Evolutionary conservation across 2,329 filamentous ascomycete genomes (phyloP).

Genomic region (Fonsecaea monophora): DNA sequence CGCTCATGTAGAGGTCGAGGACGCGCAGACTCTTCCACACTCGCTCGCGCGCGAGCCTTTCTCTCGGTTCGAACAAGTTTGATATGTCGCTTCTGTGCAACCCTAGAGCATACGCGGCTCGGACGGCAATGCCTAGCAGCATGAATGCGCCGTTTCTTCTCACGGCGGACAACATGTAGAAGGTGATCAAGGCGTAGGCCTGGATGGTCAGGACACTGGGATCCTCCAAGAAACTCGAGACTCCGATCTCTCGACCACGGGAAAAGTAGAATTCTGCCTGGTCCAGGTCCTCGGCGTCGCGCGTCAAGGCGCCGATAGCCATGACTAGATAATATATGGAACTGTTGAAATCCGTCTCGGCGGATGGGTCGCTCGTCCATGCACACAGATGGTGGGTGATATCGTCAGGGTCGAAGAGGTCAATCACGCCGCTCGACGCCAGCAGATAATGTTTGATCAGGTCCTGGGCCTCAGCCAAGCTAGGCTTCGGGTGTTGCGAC

Average conservation of each 20-base stretch:
- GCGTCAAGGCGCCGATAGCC: slow-evolving; percentile 53
- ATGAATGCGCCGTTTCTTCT: slow-evolving; percentile 61
- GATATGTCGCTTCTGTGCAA: slow-evolving; percentile 61
- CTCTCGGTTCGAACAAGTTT: slow-evolving; percentile 54
- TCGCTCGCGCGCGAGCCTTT: slow-evolving; percentile 53
- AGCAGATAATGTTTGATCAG: slow-evolving; percentile 54
- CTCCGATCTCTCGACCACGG: slow-evolving; percentile 53
- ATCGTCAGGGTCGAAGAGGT: slow-evolving; percentile 57
- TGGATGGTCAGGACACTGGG: slow-evolving; percentile 60
- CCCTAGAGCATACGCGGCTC: slow-evolving; percentile 60
- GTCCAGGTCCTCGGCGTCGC: slow-evolving; percentile 48
- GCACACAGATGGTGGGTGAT: slow-evolving; percentile 49
- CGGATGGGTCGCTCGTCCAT: slow-evolving; percentile 48
- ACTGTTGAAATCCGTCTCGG: slow-evolving; percentile 48
- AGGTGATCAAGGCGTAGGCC: slow-evolving; percentile 58
- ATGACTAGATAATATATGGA: slow-evolving; percentile 60
- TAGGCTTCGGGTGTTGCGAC: slow-evolving; percentile 42
- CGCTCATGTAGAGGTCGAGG: slow-evolving; percentile 60
- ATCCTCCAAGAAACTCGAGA: slow-evolving; percentile 56
- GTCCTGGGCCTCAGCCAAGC: slow-evolving; percentile 49
- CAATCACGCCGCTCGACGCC: slow-evolving; percentile 57
- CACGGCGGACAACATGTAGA: slow-evolving; percentile 60
- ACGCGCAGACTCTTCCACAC: slow-evolving; percentile 62
- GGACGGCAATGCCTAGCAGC: slow-evolving; percentile 59
- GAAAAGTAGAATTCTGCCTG: slow-evolving; percentile 57